Percentiles rank a stretch among this genome's conserved stretches.
These are phyloP conservation scores for Didymella glomerata DNA, from an alignment of 2,329 filamentous ascomycete genomes.

Conservation along the genomic window DNA sequence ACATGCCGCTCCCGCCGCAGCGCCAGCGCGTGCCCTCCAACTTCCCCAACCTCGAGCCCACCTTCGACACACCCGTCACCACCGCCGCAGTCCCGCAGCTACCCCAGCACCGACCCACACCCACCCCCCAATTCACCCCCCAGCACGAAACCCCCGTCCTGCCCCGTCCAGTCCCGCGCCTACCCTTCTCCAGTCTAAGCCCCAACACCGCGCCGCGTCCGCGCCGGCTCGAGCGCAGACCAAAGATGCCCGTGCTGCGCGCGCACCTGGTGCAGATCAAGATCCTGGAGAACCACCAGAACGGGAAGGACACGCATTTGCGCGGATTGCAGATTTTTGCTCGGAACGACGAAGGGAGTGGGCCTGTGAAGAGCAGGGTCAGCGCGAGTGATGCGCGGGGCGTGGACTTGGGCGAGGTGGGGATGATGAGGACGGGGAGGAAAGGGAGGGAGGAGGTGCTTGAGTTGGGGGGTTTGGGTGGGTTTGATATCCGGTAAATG, in stretches of 20 bases:
- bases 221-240: constrained; percentile 55
- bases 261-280: constrained; percentile 91
- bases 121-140: constrained; percentile 10
- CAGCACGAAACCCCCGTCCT: constrained; percentile 22
- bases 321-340: constrained; percentile 88
- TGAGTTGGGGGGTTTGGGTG: constrained; percentile 21
- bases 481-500: constrained; percentile 12
- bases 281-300: constrained; percentile 96
- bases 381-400: constrained; percentile 17
- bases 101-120: constrained; percentile 10
- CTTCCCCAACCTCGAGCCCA: constrained; percentile 16
- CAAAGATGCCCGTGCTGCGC: constrained; percentile 77
- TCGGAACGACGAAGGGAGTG: constrained; percentile 46
- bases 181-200: constrained; percentile 34
- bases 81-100: not conserved
- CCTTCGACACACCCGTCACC: constrained; percentile 11
- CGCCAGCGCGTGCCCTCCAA: constrained; percentile 19
- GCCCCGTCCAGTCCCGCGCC: constrained; percentile 24
- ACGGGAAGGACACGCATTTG: constrained; percentile 98
- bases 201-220: constrained; percentile 13
- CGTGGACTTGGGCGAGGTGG: constrained; percentile 9
- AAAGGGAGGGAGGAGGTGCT: constrained; percentile 23
- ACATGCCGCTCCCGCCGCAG: constrained; percentile 17
- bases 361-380: constrained; percentile 18
- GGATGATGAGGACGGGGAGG: constrained; percentile 24